phyloP scores from a whole-genome alignment of 2,329 filamentous ascomycete species.

The Xylaria sp. region DNA sequence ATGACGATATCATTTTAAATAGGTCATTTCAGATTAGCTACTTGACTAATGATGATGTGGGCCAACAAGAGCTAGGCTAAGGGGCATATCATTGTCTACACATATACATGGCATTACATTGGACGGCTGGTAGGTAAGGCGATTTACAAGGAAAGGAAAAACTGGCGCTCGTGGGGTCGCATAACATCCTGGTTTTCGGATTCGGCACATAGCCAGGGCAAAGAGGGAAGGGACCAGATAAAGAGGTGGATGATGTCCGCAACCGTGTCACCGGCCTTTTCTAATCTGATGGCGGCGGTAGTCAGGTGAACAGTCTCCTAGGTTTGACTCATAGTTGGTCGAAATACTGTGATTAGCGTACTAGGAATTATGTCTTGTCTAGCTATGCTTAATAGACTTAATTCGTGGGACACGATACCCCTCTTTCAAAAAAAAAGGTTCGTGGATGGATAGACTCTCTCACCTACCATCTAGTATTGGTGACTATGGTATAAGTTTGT shows the following conservation, averaged over 20 bases:
- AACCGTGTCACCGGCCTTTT: neutral
- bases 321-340: neutral
- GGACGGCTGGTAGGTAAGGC: constrained; percentile 28
- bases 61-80: constrained; percentile 16
- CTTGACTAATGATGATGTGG: constrained; percentile 11
- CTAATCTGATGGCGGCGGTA: constrained; percentile 13
- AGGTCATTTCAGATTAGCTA: constrained; percentile 14
- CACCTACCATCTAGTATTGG: neutral
- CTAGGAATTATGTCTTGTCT: neutral
- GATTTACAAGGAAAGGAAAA: constrained; percentile 34
- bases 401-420: neutral
- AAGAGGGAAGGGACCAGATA: constrained; percentile 4
- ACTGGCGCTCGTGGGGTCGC: constrained; percentile 29
- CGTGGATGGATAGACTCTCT: neutral
- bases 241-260: constrained; percentile 8
- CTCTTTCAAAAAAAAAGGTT: neutral
- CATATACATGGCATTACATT: constrained; percentile 33
- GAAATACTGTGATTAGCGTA: neutral
- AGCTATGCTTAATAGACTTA: neutral
- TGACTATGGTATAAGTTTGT: neutral
- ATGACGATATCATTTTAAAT: constrained; percentile 32
- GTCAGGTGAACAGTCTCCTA: neutral
- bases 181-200: constrained; percentile 29
- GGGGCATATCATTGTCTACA: constrained; percentile 28
- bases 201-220: constrained; percentile 11